Conservation (phyloP, 345 rosid species). For the Rhizophora apiculata region DNA sequence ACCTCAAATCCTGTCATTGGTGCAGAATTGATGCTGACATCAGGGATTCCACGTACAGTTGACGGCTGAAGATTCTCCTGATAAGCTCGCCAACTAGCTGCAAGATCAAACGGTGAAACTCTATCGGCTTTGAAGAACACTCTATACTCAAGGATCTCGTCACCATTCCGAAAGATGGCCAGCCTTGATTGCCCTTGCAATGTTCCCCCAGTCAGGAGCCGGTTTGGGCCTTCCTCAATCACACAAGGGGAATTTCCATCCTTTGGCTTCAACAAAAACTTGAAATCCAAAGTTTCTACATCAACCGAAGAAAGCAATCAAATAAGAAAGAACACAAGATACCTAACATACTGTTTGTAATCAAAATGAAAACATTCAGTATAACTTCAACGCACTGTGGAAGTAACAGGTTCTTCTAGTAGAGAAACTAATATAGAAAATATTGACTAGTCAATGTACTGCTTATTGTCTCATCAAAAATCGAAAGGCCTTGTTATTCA, state of each 20-base stretch:
- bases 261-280: conserved; percentile 96
- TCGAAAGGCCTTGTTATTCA: not conserved
- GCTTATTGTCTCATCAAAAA: not conserved
- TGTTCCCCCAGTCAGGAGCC: conserved; percentile 67
- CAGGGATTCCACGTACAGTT: conserved; percentile 90
- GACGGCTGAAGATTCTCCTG: conserved; percentile 91
- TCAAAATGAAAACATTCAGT: not conserved
- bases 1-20: conserved; percentile 60
- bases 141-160: conserved; percentile 69
- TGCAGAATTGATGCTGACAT: conserved; percentile 78
- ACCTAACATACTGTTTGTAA: not conserved
- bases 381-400: no score
- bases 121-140: conserved; percentile 80
- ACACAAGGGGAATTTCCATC: conserved; percentile 51
- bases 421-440: no score
- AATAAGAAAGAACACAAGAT: not conserved
- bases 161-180: conserved; percentile 65
- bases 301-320: conserved; percentile 11
- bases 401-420: no score
- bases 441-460: no score
- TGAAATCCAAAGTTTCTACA: conserved; percentile 92
- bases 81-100: conserved; percentile 98
- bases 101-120: conserved; percentile 97
- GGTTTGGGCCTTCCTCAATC: conserved; percentile 86
- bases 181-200: conserved; percentile 78